Base-by-base conservation (phyloP, 495 filamentous ascomycete genomes). In the Aspergillus incahuasiensis region DNA sequence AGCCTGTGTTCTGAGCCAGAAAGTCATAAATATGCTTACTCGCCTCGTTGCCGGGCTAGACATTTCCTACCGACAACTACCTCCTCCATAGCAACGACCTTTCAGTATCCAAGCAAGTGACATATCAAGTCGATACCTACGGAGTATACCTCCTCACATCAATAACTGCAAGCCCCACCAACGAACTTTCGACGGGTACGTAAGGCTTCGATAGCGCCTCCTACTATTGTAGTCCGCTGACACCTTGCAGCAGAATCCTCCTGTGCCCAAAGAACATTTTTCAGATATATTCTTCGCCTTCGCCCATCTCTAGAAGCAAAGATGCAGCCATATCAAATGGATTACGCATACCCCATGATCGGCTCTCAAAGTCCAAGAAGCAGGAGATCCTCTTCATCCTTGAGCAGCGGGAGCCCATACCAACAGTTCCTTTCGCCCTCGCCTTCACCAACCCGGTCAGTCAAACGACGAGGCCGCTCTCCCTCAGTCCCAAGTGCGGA, bases 371-470 rank as follows among this genome's bases (percentile, higher is more conserved):
- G 41, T 42, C 46, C 51, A 49, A 50, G 44, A 44, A 45, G 43
- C 21, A 44, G 56, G 19, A 22, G 48, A n/a, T 25, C 52, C 24
- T 52, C 56, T 9, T 12, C 49, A 6, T 53, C 58, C 48, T 62
- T 59, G 56, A 60, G 56, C 58, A 73, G 64, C 60, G 67, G 68
- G 57, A 74, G 72, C 53, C 71, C 73, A 1, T 78, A 77, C 55
- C 61, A 64, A 16, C 61, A 66, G 19, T 71, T 64, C 59, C 60
- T 66, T 41, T 70, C 72, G 11, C 65, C 73, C 0, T 60, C 67
- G 1, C 66, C 72, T 5, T 64, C 65, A 15, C 32, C 32, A 35
- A 35, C 32, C 0, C 44, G 45, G 0, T 56, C 57, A 35, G 60
- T 66, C 1, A 59, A 62, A 34, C 49, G 60, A 5, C 67, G 53